Evolutionary conservation across 441 rosid genomes (phyloP), one percentile per base, ranked within the genome.

Genomic region (Geranium incanum): DNA sequence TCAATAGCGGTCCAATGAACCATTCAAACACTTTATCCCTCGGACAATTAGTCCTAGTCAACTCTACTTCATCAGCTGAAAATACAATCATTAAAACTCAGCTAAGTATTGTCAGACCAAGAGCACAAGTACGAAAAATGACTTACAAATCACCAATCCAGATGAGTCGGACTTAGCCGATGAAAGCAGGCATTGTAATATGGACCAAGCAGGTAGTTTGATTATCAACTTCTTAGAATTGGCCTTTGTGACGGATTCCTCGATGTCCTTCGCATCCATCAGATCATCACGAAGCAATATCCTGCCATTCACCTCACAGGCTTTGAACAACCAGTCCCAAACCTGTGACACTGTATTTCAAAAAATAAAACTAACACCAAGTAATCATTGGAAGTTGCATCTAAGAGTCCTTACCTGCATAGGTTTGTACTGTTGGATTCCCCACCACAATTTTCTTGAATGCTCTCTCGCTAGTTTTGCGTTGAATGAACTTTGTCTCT

Each of bases 261-360:
- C 91, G 8, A 91, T 81, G 70, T 91, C 97, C 72, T 79, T 84
- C 72, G 81, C 80, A 67, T 77, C 77, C 73, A 93, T 81, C 68
- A 88, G 74, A 64, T 86, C 88, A 50, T 89, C 93, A 1, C 80
- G 84, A 45, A 88, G 79, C 28, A 89, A 86, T 76, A 83, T 83
- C 82, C 88, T 75, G 9, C 96, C 96, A 33, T 87, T 87, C 73
- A 87, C 95, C 74, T 91, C 96, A 48, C 89, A 93, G 0, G 95
- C 84, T 84, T 85, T 89, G 74, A 91, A 93, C 71, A 93, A 73
- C 96, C 95, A 91, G 75, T 89, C 97, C 97, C 95, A 89, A 3
- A 89, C 91, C 98, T 93, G 80, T 66, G 18, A 43, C 50, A 71
- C 70, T 4, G 45, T 19, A 48, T 11, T 15, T 15, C 68, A 16